Base-by-base conservation (phyloP, 441 rosid species). In the Iberis amara region DNA sequence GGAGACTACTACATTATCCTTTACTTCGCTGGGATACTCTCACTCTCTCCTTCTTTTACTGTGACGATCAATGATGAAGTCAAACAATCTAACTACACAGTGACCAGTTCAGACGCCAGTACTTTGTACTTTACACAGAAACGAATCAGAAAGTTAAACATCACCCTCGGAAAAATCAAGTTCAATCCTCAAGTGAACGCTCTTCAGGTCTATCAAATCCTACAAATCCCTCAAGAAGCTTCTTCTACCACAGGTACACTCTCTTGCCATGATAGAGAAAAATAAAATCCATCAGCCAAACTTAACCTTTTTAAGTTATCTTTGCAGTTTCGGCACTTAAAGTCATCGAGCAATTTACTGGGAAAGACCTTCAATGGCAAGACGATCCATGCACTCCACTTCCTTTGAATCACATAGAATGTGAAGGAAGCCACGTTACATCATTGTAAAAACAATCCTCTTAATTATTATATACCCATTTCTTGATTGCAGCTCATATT, bases 381-480 rank as follows among this genome's bases (percentile, higher is more conserved):
- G 96, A 90, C 48, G 96, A 90, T 57, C 98, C 98, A 6, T 90
- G 98, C 68, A 86, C 80, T 57, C 95, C 95, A 1, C 67, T 52
- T 47, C 61, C 75, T 18, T 90, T 95, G 95, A 76, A 76, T 59
- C 90, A 68, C 59, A 57, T 90, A 31, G 64, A 67, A 65, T 90
- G 96, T 61, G 88, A 85, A 74, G 94, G 86, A 71, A 83, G 61
- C 79, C 52, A 39, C 4, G 90, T 90, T 33, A 85, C 86, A 64
- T 85, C 98, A 68, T 47, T 87, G 98, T 90, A 59, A 40, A 59
- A 40, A 49, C 18, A 43, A 28, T 48, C 23, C 32, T 18, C 21
- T 18, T 18, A 1, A 18, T 43, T 46, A 18, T 26, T 6, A 26
- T 18, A 13, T 7, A 49, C 39, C n/a, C 21, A 18, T 38, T 47